A percentile compares a stretch with the other conserved stretches of the same genome.
Evolutionary conservation across 1,284 basidiomycete genomes (phyloP).

Genomic region (Leccinum angustisporum): DNA sequence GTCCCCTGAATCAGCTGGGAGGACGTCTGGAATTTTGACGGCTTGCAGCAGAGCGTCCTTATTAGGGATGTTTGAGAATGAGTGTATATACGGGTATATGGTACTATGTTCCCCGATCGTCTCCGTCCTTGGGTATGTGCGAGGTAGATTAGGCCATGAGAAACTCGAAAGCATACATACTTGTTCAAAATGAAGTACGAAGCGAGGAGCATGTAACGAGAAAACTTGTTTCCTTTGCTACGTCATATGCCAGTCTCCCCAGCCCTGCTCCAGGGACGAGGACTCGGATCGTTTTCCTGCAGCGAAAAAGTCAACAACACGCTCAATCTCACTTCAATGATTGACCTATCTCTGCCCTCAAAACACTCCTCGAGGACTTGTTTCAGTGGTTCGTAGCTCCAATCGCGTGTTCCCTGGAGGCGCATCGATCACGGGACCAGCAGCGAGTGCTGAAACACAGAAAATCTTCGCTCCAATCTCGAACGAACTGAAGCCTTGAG

Average conservation of each 20-base stretch:
- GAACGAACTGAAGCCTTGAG: conserved; percentile 79
- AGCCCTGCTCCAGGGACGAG: conserved; percentile 89
- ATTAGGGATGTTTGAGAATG: conserved; percentile 80
- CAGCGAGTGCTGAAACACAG: not conserved
- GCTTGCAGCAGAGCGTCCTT: conserved; percentile 61
- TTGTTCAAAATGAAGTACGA: conserved; percentile 83
- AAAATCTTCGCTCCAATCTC: conserved; percentile 82
- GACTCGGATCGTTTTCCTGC: conserved; percentile 62
- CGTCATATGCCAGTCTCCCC: conserved; percentile 83
- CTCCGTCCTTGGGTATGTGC: conserved; percentile 53
- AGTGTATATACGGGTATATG: conserved; percentile 87
- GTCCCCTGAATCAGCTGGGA: conserved; percentile 79
- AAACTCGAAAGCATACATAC: conserved; percentile 38
- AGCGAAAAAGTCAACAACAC: conserved; percentile 2
- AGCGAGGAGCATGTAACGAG: conserved; percentile 87
- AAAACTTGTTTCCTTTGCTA: conserved; percentile 92
- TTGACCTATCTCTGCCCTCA: conserved; percentile 50
- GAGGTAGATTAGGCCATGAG: not conserved
- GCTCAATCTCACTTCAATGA: not conserved
- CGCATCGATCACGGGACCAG: not conserved
- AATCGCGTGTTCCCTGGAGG: conserved; percentile 68
- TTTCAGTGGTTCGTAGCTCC: conserved; percentile 79
- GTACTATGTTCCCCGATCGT: conserved; percentile 58
- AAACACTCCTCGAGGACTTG: conserved; percentile 72
- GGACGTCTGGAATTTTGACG: conserved; percentile 79